These are phyloP conservation scores for Blastocrithidia nonstop DNA, from an alignment of 208 protist genomes.

Conservation along the genomic window DNA sequence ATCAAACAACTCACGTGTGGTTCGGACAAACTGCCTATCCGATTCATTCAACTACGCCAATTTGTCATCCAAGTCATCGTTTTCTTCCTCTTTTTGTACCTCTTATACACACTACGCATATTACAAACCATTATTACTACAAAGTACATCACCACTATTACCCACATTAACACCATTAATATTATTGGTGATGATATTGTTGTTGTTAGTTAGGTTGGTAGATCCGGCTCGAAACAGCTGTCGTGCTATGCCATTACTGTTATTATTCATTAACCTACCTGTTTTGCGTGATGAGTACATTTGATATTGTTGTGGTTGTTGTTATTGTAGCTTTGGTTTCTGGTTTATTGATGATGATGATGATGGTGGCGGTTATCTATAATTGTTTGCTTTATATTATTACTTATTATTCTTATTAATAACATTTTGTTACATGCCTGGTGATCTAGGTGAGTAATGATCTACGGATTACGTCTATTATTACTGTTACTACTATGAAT, in stretches of 20 bases:
- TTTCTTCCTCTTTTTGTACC: constrained; percentile 6
- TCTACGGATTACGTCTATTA: no score
- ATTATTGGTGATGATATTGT: neutral
- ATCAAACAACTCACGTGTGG: constrained; percentile 48
- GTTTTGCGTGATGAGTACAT: no score
- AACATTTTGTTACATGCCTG: no score
- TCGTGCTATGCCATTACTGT: neutral
- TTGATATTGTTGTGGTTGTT: neutral
- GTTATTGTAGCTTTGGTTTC: neutral
- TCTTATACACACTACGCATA: no score
- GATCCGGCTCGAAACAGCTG: neutral
- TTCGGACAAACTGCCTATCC: constrained; percentile 44
- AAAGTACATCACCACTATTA: neutral
- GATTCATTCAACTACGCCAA: constrained; percentile 11
- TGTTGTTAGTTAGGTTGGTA: neutral
- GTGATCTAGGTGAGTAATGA: no score
- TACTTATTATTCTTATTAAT: neutral
- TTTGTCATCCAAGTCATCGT: constrained; percentile 28
- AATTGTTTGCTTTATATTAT: neutral
- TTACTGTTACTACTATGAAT: no score
- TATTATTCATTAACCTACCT: neutral
- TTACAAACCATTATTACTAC: no score
- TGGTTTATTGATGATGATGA: neutral
- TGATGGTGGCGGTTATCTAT: neutral
- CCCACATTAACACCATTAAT: neutral